phyloP scores from a whole-genome alignment of 2,329 filamentous ascomycete species.

The Fusarium pseudoanthophilum region DNA sequence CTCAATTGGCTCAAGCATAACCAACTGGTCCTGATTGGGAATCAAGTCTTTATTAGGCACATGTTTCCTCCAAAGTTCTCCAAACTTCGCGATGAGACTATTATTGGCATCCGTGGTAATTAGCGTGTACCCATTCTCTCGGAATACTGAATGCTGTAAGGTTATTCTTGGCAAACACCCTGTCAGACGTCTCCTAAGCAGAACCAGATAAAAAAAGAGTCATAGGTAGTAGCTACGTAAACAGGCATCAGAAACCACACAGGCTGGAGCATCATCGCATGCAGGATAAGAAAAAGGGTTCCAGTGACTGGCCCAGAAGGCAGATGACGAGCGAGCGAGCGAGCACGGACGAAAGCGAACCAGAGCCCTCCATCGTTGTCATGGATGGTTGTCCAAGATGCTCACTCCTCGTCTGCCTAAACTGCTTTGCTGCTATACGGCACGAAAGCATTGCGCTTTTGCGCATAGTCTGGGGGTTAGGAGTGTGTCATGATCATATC shows the following conservation, averaged over 20 bases:
- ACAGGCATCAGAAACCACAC: slow-evolving; percentile 27
- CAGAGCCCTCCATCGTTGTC: slow-evolving; percentile 4
- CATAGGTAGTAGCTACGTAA: slow-evolving; percentile 11
- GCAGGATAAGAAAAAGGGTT: neutral
- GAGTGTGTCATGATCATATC: slow-evolving; percentile 4
- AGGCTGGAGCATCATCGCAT: slow-evolving; percentile 17
- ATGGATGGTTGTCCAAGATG: neutral
- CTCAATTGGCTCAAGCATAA: slow-evolving; percentile 11
- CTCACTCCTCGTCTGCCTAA: slow-evolving; percentile 29
- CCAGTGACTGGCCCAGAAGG: slow-evolving; percentile 18
- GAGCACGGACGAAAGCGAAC: slow-evolving; percentile 8
- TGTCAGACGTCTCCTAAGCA: neutral
- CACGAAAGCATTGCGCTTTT: neutral
- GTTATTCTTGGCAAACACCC: slow-evolving; percentile 13
- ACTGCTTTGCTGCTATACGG: neutral
- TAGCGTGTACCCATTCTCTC: neutral
- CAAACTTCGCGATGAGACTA: neutral
- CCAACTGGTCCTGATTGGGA: slow-evolving; percentile 27
- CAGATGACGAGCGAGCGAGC: slow-evolving; percentile 4
- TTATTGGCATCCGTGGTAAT: slow-evolving; percentile 1
- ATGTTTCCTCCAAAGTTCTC: slow-evolving; percentile 8
- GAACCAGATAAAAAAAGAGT: slow-evolving; percentile 15
- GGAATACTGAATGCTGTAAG: slow-evolving; percentile 17
- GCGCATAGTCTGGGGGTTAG: neutral
- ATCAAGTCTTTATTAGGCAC: slow-evolving; percentile 41